Percentiles rank a stretch among this genome's conserved stretches.
phyloP scores from a whole-genome alignment of 2,329 filamentous ascomycete species.

The Aspergillus aculeatinus region DNA sequence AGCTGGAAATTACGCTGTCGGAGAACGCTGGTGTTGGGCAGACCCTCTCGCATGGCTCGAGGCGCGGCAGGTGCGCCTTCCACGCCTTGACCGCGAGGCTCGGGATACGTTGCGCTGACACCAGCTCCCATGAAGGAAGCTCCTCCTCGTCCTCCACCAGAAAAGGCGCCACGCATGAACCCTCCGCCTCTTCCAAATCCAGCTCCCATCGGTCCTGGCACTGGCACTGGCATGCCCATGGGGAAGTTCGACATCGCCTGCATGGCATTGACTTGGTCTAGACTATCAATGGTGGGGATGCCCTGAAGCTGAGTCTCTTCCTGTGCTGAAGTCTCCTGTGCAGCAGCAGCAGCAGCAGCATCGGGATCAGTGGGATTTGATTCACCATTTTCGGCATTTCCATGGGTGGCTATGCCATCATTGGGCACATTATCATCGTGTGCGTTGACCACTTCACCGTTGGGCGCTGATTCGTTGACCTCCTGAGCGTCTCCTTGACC shows the following conservation, averaged over 20 bases:
- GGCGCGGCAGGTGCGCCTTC: constrained; percentile 82
- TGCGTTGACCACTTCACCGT: constrained; percentile 33
- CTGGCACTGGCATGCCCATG: constrained; percentile 24
- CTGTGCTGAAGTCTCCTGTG: constrained; percentile 15
- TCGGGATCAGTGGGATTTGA: constrained; percentile 10
- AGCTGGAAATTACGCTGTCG: constrained; percentile 56
- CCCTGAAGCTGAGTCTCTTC: constrained; percentile 28
- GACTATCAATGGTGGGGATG: constrained; percentile 34
- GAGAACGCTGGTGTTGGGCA: constrained; percentile 76
- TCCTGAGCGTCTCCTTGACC: constrained; percentile 24
- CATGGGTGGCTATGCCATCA: constrained; percentile 11
- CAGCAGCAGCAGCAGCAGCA: neutral
- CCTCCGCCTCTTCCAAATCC: constrained; percentile 41
- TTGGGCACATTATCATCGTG: constrained; percentile 24
- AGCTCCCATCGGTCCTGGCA: constrained; percentile 22
- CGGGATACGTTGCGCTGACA: constrained; percentile 27
- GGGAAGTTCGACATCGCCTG: constrained; percentile 32
- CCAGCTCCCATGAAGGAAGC: constrained; percentile 29
- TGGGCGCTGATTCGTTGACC: constrained; percentile 35
- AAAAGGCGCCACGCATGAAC: constrained; percentile 49
- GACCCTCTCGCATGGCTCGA: constrained; percentile 87
- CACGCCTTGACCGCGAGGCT: constrained; percentile 57
- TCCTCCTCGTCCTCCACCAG: constrained; percentile 37
- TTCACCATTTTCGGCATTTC: constrained; percentile 16
- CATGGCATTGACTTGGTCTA: constrained; percentile 26